Percentiles rank a stretch among this genome's conserved stretches.
phyloP scores from a whole-genome alignment of 106 monocot genomes.

The Acanthochlamys bracteata region DNA sequence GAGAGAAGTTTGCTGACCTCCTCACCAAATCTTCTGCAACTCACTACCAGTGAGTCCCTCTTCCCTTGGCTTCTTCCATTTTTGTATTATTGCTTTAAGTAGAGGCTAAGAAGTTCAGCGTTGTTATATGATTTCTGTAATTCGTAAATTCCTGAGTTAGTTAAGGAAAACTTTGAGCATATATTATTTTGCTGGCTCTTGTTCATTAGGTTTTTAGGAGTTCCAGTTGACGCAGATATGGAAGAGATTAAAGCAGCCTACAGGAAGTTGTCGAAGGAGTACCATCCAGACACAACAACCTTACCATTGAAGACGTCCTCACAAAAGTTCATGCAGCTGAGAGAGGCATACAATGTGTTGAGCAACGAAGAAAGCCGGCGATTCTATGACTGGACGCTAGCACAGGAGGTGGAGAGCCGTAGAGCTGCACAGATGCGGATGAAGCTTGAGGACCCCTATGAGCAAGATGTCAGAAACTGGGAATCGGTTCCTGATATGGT shows the following conservation, averaged over 20 bases:
- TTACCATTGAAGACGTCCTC: conserved; percentile 71
- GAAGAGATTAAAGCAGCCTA: conserved; percentile 86
- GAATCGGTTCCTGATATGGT: conserved; percentile 70
- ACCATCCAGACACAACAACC: conserved; percentile 79
- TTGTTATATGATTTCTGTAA: no score
- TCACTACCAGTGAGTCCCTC: conserved; percentile 52
- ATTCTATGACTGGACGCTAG: conserved; percentile 88
- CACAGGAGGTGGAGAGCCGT: conserved; percentile 74
- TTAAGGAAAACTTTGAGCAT: no score
- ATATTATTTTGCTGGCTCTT: no score
- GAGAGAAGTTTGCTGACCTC: conserved; percentile 47
- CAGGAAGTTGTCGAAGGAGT: conserved; percentile 78
- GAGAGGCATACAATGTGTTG: conserved; percentile 85
- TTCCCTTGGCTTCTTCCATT: no score
- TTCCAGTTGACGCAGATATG: conserved; percentile 44
- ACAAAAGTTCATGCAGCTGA: conserved; percentile 70
- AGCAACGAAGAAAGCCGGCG: conserved; percentile 55
- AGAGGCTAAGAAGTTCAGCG: no score
- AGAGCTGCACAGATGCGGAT: conserved; percentile 43
- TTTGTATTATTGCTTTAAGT: no score
- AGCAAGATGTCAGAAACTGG: conserved; percentile 45
- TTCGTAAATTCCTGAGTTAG: no score
- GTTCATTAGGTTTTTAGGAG: conserved; percentile 51
- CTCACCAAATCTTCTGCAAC: conserved; percentile 38
- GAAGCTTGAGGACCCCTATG: conserved; percentile 56